Evolutionary conservation across 2,329 filamentous ascomycete species (phyloP), one percentile per base, ranked within the genome.

Genomic region (Ophiostoma fasciatum): DNA sequence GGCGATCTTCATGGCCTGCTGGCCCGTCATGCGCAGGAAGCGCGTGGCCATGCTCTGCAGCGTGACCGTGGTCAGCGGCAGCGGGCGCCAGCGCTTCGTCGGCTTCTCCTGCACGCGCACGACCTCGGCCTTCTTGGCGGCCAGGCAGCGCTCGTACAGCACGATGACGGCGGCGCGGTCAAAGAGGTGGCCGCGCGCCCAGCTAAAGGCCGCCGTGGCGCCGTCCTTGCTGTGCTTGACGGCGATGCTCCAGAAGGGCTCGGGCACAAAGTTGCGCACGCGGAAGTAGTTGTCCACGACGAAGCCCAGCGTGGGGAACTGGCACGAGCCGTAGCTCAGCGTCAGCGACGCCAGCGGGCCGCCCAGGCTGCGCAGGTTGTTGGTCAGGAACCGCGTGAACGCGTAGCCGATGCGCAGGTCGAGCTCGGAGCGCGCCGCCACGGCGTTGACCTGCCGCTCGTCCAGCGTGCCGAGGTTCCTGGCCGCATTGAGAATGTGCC

Each of bases 251-350:
- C 90, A 98, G 56, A 96, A 98, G 0, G 72, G 63, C 52, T 98
- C 90, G 0, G 88, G 81, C 1, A 90, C 76, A 55, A 98, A 98
- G 48, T 93, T 94, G 44, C 83, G 78, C 35, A 98, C 90, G 34
- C 82, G 77, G 48, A 94, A 83, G 55, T 96, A 98, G 32, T 88
- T 75, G 56, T 98, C 90, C 7, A 98, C 90, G 2, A 98, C 88
- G 46, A 98, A 98, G 0, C 90, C 90, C 5, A 98, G 66, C 0
- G 90, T 96, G 2, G 90, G 90, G 49, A 98, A 98, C 54, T 98
- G 90, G 46, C 90, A 98, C 4, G 87, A 94, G 12, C 72, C 85
- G 51, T 94, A 94, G 54, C 84, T 93, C 33, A 94, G 69, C 1
- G 80, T 61, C 37, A 73, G 63, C 2, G 75, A 63, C 28, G 71